Evolutionary conservation across 2,329 filamentous ascomycete genomes (phyloP).

Genomic region (Ophiocordyceps australis): DNA sequence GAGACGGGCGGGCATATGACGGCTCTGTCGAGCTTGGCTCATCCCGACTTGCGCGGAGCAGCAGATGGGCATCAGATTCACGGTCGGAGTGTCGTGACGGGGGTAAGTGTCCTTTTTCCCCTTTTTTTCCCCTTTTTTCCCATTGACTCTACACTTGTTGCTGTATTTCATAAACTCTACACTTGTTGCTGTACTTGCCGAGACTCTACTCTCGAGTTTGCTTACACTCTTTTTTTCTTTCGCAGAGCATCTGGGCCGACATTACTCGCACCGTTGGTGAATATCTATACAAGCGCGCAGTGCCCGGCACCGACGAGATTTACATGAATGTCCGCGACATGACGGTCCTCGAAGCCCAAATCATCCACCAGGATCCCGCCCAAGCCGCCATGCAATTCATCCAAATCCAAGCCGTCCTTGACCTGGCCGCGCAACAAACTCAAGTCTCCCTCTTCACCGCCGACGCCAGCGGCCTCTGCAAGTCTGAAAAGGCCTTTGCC

Average conservation of each 20-base stretch:
- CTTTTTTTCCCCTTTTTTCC: no score
- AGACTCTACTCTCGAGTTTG: no score
- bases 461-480: background rate
- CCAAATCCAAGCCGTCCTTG: background rate
- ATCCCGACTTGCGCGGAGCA: no score
- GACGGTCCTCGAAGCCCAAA: slow-evolving; percentile 1
- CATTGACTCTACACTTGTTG: no score
- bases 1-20: no score
- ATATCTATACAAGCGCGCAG: slow-evolving; percentile 17
- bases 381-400: background rate
- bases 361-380: background rate
- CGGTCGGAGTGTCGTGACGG: no score
- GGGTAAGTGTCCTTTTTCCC: no score
- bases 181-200: no score
- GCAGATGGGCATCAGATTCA: no score
- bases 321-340: slow-evolving; percentile 14
- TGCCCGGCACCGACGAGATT: background rate
- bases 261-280: slow-evolving; percentile 45
- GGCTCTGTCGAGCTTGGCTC: no score
- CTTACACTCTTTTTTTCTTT: no score
- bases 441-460: slow-evolving; percentile 14
- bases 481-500: slow-evolving; percentile 1
- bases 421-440: slow-evolving; percentile 28
- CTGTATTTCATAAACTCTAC: no score
- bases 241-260: slow-evolving; percentile 40